Conservation (phyloP, 2,329 filamentous ascomycete species). For the Grosmannia serpens region DNA sequence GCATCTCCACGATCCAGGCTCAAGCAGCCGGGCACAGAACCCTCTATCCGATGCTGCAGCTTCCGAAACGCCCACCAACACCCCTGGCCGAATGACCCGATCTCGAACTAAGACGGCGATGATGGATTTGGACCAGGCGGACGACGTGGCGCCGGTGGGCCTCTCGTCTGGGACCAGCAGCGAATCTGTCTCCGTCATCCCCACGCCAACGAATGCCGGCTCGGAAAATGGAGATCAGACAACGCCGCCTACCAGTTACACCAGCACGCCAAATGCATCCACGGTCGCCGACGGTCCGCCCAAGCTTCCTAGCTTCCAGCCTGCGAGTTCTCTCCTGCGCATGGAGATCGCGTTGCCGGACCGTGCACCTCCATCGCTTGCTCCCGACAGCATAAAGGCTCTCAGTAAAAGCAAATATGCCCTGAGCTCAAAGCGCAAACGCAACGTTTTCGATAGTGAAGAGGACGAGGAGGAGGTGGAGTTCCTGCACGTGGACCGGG, state of each 20-base stretch:
- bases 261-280: conserved; percentile 25
- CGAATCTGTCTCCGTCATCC: conserved; percentile 23
- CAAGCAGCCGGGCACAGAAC: not conserved
- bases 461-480: conserved; percentile 23
- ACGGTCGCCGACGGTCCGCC: conserved; percentile 9
- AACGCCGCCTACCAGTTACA: conserved; percentile 31
- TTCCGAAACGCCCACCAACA: not conserved
- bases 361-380: conserved; percentile 22
- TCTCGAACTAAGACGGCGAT: not conserved
- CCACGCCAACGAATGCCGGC: conserved; percentile 23
- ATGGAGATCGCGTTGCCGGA: conserved; percentile 24
- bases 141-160: conserved; percentile 7
- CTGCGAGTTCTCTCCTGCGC: conserved; percentile 14
- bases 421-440: conserved; percentile 32
- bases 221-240: conserved; percentile 18
- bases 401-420: conserved; percentile 38
- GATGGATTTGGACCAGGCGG: conserved; percentile 5
- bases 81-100: conserved; percentile 2
- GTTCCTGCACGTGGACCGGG: conserved; percentile 13
- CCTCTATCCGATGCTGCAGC: not conserved
- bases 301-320: conserved; percentile 7
- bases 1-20: not conserved
- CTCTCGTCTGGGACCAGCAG: conserved; percentile 14
- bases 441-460: conserved; percentile 27
- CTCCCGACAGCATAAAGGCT: conserved; percentile 31